Evolutionary conservation across 192 early-diverging fungal species (phyloP).

Genomic region (Gryganskiella cystojenkinii): DNA sequence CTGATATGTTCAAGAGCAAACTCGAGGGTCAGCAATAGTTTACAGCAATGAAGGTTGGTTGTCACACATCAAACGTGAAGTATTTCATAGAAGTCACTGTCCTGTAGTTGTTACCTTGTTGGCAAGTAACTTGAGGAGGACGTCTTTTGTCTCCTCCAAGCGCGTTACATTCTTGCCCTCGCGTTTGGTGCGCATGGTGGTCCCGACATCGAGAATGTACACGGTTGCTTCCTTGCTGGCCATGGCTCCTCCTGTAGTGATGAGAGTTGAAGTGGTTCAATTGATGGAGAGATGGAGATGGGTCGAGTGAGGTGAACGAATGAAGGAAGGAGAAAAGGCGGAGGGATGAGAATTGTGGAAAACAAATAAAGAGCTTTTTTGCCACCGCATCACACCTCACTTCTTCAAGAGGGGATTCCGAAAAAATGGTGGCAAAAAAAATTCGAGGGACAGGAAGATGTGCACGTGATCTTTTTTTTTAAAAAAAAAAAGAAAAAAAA

Average conservation of each 20-base stretch:
- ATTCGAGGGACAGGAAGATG: too few species aligned
- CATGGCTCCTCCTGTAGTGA: conserved; percentile 4
- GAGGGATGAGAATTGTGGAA: too few species aligned
- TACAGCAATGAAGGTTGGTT: neutral
- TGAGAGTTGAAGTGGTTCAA: too few species aligned
- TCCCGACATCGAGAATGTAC: conserved; percentile 51
- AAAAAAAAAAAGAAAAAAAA: too few species aligned
- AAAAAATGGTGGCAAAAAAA: too few species aligned
- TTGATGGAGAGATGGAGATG: too few species aligned
- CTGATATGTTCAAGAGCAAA: conserved; percentile 35
- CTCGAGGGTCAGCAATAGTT: neutral
- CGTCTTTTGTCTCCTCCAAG: conserved; percentile 39
- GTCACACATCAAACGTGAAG: neutral
- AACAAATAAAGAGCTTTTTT: too few species aligned
- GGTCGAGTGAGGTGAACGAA: too few species aligned
- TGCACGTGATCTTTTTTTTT: too few species aligned
- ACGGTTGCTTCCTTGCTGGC: conserved; percentile 52
- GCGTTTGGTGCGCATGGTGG: conserved; percentile 39
- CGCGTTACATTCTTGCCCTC: conserved; percentile 15
- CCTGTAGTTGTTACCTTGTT: conserved; percentile 46
- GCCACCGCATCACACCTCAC: too few species aligned
- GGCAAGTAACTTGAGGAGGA: conserved; percentile 45
- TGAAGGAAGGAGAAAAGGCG: too few species aligned
- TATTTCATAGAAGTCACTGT: neutral
- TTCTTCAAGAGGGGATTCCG: too few species aligned